These are phyloP conservation scores for Trichoderma cornu-damae DNA, from an alignment of 2,329 filamentous ascomycete genomes.

Conservation along the genomic window DNA sequence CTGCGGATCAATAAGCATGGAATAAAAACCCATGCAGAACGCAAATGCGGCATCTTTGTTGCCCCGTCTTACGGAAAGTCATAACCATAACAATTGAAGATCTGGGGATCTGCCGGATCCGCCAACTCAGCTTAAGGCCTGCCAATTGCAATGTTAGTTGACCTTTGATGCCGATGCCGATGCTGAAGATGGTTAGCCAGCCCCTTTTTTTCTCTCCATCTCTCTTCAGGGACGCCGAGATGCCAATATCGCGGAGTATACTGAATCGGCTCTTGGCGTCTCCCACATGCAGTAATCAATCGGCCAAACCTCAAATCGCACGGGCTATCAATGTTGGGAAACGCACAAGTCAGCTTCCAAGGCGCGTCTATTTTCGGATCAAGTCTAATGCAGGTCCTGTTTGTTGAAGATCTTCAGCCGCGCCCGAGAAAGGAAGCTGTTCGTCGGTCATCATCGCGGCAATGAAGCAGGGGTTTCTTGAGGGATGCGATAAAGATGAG, in stretches of 20 bases:
- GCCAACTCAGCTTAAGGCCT: background rate
- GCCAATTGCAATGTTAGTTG: background rate
- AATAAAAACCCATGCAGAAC: background rate
- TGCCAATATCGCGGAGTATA: background rate
- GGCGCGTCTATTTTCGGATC: background rate
- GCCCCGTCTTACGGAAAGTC: background rate
- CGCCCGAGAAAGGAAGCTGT: background rate
- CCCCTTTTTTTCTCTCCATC: too few species aligned
- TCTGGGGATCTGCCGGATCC: background rate
- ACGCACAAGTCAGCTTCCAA: background rate
- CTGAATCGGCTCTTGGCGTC: background rate
- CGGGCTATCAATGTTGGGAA: background rate
- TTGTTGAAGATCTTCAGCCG: background rate
- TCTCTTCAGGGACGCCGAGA: background rate
- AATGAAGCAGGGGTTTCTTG: background rate
- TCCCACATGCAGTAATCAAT: background rate
- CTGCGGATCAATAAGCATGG: background rate
- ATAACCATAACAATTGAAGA: background rate
- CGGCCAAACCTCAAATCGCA: background rate
- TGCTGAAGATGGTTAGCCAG: background rate
- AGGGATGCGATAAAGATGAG: background rate
- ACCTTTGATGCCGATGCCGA: background rate
- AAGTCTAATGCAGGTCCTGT: background rate
- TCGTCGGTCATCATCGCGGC: background rate
- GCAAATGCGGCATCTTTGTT: background rate